Base-by-base conservation (phyloP, 768 basidiomycete species). In the Goffeauzyma gilvescens region DNA sequence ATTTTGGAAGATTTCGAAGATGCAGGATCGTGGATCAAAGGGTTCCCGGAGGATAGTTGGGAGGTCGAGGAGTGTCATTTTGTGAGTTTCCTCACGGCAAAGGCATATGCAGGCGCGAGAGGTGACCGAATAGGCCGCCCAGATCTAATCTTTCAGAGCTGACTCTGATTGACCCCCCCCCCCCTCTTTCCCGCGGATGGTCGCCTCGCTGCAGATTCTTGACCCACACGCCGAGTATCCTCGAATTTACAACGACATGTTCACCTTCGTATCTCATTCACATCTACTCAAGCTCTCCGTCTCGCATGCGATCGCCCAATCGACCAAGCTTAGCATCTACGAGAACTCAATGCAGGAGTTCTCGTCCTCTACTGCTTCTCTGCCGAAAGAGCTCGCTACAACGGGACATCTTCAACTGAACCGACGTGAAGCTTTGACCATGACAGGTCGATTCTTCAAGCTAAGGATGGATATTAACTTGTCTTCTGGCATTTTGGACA, bases 201-300 rank as follows among this genome's bases (percentile, higher is more conserved):
- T n/a, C n/a, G n/a, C n/a, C n/a, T n/a, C n/a, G n/a, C n/a, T n/a
- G n/a, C 15, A 45, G 44, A 26, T 45, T 6, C 81, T 86, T 55
- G 87, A 95, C 55, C 72, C 79, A 3, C 65, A 75, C 41, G 84
- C 87, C 8, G 70, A 74, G 1, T 85, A 79, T 53, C 89, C 87
- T 13, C 74, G 87, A 34, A 87, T 95, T 50, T 93, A 83, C 66
- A 90, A 95, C 49, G 87, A 90, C 62, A 83, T 89, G 66, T 90
- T 89, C 66, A 87, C 89, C 3, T 78, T 93, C 58, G 89, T 87
- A 67, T 81, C 82, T 1, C 79, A 77, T 20, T 89, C 86, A 0
- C 83, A 85, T 54, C 74, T 87, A 30, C 76, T 48, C 20, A 51
- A 48, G 55, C 71, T 95, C 14, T 87, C 87, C n/a, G 76, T 95